These are phyloP conservation scores for Laburnicola sp. DNA, from an alignment of 2,329 filamentous ascomycete species.

Conservation along the genomic window DNA sequence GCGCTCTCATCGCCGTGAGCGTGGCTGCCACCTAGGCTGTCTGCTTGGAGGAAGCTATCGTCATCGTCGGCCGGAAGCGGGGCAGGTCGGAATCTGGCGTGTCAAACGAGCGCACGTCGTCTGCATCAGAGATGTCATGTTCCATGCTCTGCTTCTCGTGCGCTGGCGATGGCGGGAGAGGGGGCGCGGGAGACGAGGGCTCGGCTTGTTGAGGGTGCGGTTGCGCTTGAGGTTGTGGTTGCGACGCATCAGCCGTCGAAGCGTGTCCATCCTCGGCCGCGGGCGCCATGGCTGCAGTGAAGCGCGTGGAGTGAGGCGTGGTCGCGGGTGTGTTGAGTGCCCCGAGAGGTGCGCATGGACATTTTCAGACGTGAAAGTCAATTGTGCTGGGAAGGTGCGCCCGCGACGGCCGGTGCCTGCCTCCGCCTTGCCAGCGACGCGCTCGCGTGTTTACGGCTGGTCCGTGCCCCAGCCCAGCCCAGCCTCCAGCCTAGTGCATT, in stretches of 20 bases:
- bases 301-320: slow-evolving; percentile 20
- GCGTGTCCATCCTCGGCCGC: slow-evolving; percentile 22
- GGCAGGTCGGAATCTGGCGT: slow-evolving; percentile 45
- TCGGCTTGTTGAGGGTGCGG: slow-evolving; percentile 18
- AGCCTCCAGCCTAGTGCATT: slow-evolving; percentile 11
- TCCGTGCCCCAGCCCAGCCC: no score
- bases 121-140: slow-evolving; percentile 31
- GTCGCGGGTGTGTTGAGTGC: slow-evolving; percentile 21
- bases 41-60: slow-evolving; percentile 43
- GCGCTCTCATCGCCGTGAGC: slow-evolving; percentile 45
- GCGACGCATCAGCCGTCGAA: slow-evolving; percentile 29
- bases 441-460: neutral
- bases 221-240: slow-evolving; percentile 26
- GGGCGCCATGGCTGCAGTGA: slow-evolving; percentile 27
- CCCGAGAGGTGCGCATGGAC: slow-evolving; percentile 23
- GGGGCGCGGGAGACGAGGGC: slow-evolving; percentile 20
- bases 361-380: slow-evolving; percentile 23
- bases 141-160: slow-evolving; percentile 27
- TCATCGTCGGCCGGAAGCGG: slow-evolving; percentile 46
- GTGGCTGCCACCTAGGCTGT: slow-evolving; percentile 33
- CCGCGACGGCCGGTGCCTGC: slow-evolving; percentile 3
- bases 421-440: slow-evolving; percentile 13
- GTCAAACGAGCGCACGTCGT: slow-evolving; percentile 41
- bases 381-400: slow-evolving; percentile 11
- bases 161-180: slow-evolving; percentile 17